These are phyloP conservation scores for Colletotrichum eleusines DNA, from an alignment of 2,329 filamentous ascomycete species.

Conservation along the genomic window DNA sequence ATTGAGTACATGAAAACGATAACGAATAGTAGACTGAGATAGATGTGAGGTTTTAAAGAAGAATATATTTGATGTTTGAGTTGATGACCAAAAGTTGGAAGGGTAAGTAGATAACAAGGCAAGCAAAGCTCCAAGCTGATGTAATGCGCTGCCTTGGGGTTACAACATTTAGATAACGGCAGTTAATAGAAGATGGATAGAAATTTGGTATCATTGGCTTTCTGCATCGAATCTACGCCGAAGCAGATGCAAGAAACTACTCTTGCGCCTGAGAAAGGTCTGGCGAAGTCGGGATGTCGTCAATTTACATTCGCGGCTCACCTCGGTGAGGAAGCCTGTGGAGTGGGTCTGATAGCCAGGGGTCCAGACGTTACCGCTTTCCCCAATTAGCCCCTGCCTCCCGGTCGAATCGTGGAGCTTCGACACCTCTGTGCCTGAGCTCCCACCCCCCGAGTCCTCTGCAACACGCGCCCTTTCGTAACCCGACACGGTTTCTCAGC, in stretches of 20 bases:
- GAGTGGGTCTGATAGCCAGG: background rate
- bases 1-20: background rate
- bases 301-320: background rate
- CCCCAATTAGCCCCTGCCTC: background rate
- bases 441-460: conserved; percentile 12
- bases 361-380: conserved; percentile 12
- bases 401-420: conserved; percentile 19
- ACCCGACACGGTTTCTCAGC: background rate
- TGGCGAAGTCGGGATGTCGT: background rate
- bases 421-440: conserved; percentile 15
- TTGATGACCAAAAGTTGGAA: background rate
- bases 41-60: background rate
- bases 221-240: fast-evolving
- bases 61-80: background rate
- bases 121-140: background rate
- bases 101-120: background rate
- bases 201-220: background rate
- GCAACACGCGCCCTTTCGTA: conserved; percentile 9
- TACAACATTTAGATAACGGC: background rate
- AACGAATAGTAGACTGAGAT: background rate
- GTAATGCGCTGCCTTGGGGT: background rate
- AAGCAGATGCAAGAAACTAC: background rate
- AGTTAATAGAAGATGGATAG: background rate
- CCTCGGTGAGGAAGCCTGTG: conserved; percentile 1
- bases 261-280: background rate